Base-by-base conservation (phyloP, 495 filamentous ascomycete genomes). In the Entonaema liquescens region DNA sequence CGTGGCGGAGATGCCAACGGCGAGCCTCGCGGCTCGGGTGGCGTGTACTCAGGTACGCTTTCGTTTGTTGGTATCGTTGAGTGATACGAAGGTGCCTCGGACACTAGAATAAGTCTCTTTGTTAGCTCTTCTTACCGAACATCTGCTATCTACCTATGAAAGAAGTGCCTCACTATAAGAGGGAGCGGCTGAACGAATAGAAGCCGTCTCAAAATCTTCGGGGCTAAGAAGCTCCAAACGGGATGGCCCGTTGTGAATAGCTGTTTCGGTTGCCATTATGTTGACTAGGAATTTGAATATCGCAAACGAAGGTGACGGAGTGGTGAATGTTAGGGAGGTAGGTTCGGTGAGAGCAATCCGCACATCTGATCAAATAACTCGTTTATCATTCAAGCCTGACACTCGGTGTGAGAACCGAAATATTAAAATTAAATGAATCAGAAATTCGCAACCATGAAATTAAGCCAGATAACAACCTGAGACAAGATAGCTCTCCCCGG, bases 181-280 rank as follows among this genome's bases (percentile, higher is more conserved):
- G 1, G 84, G 84, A 3, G 83, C 83, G 2, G 83, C 82, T n/a
- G 83, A 85, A 44, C 79, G 79, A 55, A 85, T 82, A 19, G 83
- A 86, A 7, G 83, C 83, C n/a, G 84, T 85, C 67, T 86, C 84
- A 44, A 83, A 83, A 69, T 85, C 83, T 57, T 83, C 82, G 0
- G 79, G 61, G 25, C 74, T 71, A 19, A 84, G 74, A 6, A 74
- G 75, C 9, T 77, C 77, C 52, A 78, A 56, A 19, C 65, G 71
- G 29, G 76, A 55, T 0, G 71, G 68, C 21, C 67, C 62, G 57
- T 76, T 79, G 2, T 65, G 67, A 35, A 77, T 70, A 25, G 67
- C 71, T 13, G 68, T 68, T 62, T 80, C 77, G 49, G 68, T 65
- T 50, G 77, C 70, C 72, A 78, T 77, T 19, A 70, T 67, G 17